These are phyloP conservation scores for Filobasidium floriforme DNA, from an alignment of 768 basidiomycete genomes.

Conservation along the genomic window DNA sequence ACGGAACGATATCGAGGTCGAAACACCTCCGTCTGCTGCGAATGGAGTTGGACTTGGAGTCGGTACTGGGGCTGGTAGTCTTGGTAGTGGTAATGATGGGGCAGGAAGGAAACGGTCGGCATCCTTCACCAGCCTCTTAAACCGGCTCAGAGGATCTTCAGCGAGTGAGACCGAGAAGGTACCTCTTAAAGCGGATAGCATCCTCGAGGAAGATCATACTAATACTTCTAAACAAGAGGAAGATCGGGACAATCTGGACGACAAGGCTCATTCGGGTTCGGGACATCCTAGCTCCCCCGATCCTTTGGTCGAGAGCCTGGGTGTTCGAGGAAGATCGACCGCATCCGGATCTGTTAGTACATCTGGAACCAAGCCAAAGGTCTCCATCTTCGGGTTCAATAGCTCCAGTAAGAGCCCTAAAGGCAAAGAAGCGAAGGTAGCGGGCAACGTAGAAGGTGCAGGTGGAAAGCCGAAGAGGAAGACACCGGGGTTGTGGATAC, in stretches of 20 bases:
- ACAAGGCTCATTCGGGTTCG: too few species aligned
- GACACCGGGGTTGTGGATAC: not conserved
- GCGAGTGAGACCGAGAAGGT: not conserved
- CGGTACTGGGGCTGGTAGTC: not conserved
- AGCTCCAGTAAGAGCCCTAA: not conserved
- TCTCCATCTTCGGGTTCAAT: not conserved
- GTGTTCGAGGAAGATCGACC: too few species aligned
- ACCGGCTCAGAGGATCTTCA: not conserved
- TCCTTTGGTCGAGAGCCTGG: too few species aligned
- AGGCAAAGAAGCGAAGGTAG: too few species aligned
- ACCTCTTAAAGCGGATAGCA: not conserved
- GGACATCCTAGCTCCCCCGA: too few species aligned
- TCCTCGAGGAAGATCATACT: not conserved
- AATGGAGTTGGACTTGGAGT: too few species aligned
- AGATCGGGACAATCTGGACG: too few species aligned
- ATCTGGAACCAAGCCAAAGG: not conserved
- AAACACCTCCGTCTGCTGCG: not conserved
- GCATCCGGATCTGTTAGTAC: not conserved
- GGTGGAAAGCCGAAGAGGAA: not conserved
- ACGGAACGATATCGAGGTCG: too few species aligned
- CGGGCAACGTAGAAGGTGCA: not conserved
- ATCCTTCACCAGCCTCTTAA: not conserved
- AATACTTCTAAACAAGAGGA: not conserved
- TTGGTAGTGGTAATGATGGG: not conserved
- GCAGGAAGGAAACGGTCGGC: not conserved